Conservation (phyloP, 352 stramenopile species). For the Pythium phragmiticola region DNA sequence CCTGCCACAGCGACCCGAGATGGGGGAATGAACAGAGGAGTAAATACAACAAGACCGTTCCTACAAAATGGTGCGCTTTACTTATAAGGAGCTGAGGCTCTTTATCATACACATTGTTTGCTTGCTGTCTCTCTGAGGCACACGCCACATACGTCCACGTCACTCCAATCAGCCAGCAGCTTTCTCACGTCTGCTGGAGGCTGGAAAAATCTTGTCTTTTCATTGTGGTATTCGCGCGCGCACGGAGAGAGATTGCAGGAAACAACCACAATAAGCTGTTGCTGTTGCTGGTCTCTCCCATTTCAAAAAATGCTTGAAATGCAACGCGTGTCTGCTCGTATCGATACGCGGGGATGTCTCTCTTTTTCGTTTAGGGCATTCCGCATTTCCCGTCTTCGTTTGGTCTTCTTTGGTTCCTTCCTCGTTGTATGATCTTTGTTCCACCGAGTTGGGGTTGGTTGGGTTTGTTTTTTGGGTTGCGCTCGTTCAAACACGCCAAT, state of each 20-base stretch:
- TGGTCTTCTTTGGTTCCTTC: no score
- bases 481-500: conserved; percentile 21
- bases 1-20: conserved; percentile 55
- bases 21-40: not conserved
- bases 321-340: conserved; percentile 21
- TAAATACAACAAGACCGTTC: not conserved
- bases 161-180: no score
- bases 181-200: no score
- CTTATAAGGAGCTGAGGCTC: conserved; percentile 6
- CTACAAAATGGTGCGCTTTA: conserved; percentile 11
- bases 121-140: conserved; percentile 8
- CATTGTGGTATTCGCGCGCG: not conserved
- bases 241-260: not conserved
- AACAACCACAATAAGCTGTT: conserved; percentile 1
- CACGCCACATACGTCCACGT: not conserved
- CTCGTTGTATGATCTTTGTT: not conserved
- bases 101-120: no score
- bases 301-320: conserved; percentile 6
- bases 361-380: no score
- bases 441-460: conserved; percentile 4
- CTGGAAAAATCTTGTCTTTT: no score
- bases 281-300: conserved; percentile 8
- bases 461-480: not conserved
- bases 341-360: conserved; percentile 11
- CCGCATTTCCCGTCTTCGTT: no score